Conservation (phyloP, 164 flowering plant genomes). For the Taxillus chinensis region DNA sequence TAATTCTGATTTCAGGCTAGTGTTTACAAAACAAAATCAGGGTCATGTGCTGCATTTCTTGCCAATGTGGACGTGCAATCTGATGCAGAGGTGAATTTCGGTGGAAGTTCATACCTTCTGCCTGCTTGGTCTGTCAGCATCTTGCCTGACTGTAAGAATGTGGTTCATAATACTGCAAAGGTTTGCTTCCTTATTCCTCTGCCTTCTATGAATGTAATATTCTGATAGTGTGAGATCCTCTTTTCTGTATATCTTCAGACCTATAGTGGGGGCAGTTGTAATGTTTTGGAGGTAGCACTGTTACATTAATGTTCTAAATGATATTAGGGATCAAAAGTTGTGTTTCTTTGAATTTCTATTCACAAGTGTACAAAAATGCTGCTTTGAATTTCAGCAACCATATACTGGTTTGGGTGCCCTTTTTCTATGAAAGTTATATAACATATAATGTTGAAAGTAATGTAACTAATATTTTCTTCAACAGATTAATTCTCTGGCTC, state of each 20-base stretch:
- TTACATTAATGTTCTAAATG: no score
- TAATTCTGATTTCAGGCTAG: conserved; percentile 43
- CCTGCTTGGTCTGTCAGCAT: conserved; percentile 99
- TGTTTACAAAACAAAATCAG: conserved; percentile 66
- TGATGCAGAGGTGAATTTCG: conserved; percentile 73
- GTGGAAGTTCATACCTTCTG: conserved; percentile 65
- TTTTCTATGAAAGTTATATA: no score
- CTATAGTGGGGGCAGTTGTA: no score
- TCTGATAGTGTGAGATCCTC: no score
- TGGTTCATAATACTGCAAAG: conserved; percentile 84
- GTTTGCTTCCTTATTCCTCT: conserved; percentile 24
- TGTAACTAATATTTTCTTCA: conserved; percentile 2
- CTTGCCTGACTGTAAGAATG: conserved; percentile 97
- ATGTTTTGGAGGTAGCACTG: no score
- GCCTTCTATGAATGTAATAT: no score
- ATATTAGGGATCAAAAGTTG: no score
- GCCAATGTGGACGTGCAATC: conserved; percentile 63
- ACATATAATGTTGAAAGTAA: not conserved
- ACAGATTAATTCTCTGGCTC: conserved; percentile 64
- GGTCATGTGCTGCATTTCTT: conserved; percentile 83
- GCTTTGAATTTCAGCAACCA: no score
- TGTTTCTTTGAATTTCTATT: no score
- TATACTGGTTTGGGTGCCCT: no score
- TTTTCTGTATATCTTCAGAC: no score
- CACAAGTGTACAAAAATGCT: no score